phyloP scores from a whole-genome alignment of 192 early-diverging fungal species.

The Coemansia sp. region DNA sequence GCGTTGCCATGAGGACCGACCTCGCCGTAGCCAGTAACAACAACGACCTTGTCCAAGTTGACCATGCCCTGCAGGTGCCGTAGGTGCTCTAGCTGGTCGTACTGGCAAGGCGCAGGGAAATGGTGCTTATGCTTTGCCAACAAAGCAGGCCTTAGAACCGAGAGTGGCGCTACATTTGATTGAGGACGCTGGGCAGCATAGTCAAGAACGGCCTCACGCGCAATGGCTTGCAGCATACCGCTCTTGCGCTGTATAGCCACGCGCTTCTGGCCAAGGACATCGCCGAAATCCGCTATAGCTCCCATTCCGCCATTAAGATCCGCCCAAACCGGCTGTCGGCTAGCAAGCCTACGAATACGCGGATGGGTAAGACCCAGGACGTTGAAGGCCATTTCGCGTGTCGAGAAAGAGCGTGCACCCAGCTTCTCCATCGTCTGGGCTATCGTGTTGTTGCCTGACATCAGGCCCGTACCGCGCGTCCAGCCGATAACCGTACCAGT shows the following conservation, averaged over 20 bases:
- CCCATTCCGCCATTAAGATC: conserved; percentile 85
- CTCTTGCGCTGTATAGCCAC: not conserved
- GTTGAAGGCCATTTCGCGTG: conserved; percentile 93
- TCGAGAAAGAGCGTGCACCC: conserved; percentile 91
- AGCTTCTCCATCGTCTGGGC: conserved; percentile 82
- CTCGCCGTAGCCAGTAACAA: conserved; percentile 88
- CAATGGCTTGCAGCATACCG: not conserved
- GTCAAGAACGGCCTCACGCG: not conserved
- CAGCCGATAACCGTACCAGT: conserved; percentile 94
- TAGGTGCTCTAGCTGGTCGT: conserved; percentile 67
- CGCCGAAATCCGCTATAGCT: conserved; percentile 51
- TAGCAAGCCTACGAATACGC: conserved; percentile 68
- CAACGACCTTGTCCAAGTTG: conserved; percentile 86
- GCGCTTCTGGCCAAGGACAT: not conserved
- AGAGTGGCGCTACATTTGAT: not conserved
- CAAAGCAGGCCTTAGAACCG: conserved; percentile 39
- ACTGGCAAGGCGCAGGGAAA: conserved; percentile 70
- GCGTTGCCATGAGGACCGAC: conserved; percentile 87
- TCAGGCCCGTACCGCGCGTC: conserved; percentile 95
- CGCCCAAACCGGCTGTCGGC: conserved; percentile 79
- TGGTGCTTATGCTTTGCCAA: conserved; percentile 86
- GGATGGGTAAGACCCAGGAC: conserved; percentile 83
- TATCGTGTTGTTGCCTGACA: conserved; percentile 86
- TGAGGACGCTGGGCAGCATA: not conserved
- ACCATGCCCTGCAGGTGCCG: conserved; percentile 69